phyloP scores from a whole-genome alignment of 805 yeast genomes.

The Yarrowia sp. region DNA sequence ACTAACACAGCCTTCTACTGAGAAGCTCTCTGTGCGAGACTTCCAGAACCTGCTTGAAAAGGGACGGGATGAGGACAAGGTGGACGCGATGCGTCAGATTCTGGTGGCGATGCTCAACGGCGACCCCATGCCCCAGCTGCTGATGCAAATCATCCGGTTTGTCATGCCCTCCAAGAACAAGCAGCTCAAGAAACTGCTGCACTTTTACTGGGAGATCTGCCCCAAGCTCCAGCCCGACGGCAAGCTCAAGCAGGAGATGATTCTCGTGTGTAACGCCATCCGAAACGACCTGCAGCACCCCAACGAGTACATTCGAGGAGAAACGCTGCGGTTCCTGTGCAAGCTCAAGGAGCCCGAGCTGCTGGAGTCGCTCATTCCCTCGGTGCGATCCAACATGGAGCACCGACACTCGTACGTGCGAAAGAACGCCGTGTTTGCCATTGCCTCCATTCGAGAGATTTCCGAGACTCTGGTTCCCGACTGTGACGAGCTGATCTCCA shows the following conservation, averaged over 20 bases:
- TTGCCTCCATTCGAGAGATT: conserved; percentile 78
- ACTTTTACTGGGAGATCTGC: conserved; percentile 97
- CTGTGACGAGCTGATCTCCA: conserved; percentile 82
- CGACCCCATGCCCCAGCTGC: conserved; percentile 86
- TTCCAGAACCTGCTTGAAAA: conserved; percentile 81
- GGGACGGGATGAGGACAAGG: conserved; percentile 85
- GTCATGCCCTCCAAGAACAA: conserved; percentile 96
- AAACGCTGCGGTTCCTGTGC: conserved; percentile 87
- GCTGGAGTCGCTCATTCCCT: conserved; percentile 93
- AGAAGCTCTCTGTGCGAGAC: conserved; percentile 65
- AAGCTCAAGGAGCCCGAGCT: conserved; percentile 92
- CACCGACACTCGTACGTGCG: conserved; percentile 98
- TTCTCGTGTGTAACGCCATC: conserved; percentile 95
- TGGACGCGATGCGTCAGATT: conserved; percentile 88
- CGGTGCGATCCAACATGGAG: conserved; percentile 87
- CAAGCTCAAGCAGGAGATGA: conserved; percentile 96
- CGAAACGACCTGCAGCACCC: conserved; percentile 98
- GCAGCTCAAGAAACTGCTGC: conserved; percentile 87
- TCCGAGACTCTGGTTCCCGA: conserved; percentile 92
- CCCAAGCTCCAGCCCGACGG: conserved; percentile 89
- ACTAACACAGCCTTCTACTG: conserved; percentile 44
- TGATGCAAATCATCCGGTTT: conserved; percentile 96
- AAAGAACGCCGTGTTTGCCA: conserved; percentile 94
- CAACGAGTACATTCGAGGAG: conserved; percentile 95
- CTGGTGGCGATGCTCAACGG: conserved; percentile 89